Percentiles rank a stretch among this genome's conserved stretches.
Evolutionary conservation across 257 asterid species (phyloP).

Genomic region (Solanum sparsipilum): DNA sequence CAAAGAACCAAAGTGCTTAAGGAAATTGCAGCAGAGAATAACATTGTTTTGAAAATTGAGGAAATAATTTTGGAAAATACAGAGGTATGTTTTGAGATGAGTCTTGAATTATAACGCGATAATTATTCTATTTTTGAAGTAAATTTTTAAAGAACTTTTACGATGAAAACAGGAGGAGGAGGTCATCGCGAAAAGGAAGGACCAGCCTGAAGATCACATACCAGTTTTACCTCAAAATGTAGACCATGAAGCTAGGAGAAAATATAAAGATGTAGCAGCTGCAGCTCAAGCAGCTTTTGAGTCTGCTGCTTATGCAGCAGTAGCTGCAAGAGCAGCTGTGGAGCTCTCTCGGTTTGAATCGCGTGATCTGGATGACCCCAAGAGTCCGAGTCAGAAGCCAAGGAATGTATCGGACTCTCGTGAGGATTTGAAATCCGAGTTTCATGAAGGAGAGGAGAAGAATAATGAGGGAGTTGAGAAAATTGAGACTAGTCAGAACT

Average conservation of each 20-base stretch:
- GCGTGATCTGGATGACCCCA: conserved; percentile 28
- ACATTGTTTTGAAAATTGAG: conserved; percentile 44
- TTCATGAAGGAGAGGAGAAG: neutral
- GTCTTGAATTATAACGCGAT: neutral
- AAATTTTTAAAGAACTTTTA: neutral
- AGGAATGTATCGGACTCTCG: neutral
- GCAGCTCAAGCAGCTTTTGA: conserved; percentile 96
- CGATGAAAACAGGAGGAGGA: conserved; percentile 14
- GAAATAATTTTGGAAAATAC: conserved; percentile 5
- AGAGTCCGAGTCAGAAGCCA: conserved; percentile 17
- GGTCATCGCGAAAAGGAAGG: conserved; percentile 1
- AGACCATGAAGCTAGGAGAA: conserved; percentile 15
- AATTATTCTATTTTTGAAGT: neutral
- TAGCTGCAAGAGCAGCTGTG: conserved; percentile 86
- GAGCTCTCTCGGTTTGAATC: conserved; percentile 58
- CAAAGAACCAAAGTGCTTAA: conserved; percentile 41
- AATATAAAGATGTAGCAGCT: conserved; percentile 73
- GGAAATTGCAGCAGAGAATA: conserved; percentile 61
- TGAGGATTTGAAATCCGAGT: neutral
- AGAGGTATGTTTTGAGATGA: conserved; percentile 17
- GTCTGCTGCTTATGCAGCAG: conserved; percentile 87
- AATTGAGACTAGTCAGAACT: conserved; percentile 8
- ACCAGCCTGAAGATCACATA: neutral
- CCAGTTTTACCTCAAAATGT: neutral
- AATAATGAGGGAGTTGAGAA: conserved; percentile 12